These are phyloP conservation scores for Groenewaldozyma auringiensis DNA, from an alignment of 1,139 yeast genomes.

Conservation along the genomic window DNA sequence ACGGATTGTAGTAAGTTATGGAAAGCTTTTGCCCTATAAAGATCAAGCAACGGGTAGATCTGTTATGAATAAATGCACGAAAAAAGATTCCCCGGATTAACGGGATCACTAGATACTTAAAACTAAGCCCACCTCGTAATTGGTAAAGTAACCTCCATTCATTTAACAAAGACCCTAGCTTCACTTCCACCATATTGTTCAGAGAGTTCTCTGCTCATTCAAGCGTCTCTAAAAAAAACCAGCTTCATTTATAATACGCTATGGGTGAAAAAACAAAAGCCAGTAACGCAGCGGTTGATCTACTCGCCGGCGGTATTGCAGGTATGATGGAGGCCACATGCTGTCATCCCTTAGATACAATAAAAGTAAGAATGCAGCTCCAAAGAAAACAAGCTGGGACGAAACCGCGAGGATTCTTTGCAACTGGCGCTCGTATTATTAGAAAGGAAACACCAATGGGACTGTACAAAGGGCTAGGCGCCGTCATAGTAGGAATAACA, in stretches of 20 bases:
- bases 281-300: slow-evolving; percentile 56
- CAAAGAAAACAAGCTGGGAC: slow-evolving; percentile 9
- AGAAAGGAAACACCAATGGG: slow-evolving; percentile 78
- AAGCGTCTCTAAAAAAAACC: not conserved
- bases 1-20: too few species aligned
- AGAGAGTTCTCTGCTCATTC: not conserved
- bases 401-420: slow-evolving; percentile 62
- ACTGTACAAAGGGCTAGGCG: slow-evolving; percentile 91
- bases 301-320: slow-evolving; percentile 95
- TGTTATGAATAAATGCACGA: too few species aligned
- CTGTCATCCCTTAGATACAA: slow-evolving; percentile 88
- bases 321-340: slow-evolving; percentile 93
- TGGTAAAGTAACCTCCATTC: too few species aligned
- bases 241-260: slow-evolving; percentile 3
- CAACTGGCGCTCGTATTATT: slow-evolving; percentile 73
- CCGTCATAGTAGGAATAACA: slow-evolving; percentile 93
- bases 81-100: not conserved
- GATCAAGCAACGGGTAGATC: too few species aligned
- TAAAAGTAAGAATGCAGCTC: slow-evolving; percentile 89
- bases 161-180: too few species aligned
- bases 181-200: too few species aligned
- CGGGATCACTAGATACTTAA: not conserved
- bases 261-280: slow-evolving; percentile 24
- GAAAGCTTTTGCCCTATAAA: too few species aligned
- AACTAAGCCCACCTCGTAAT: not conserved